Percentiles rank a stretch among this genome's conserved stretches.
Conservation (phyloP, 495 filamentous ascomycete genomes). For the Parathielavia hyrcaniae region DNA sequence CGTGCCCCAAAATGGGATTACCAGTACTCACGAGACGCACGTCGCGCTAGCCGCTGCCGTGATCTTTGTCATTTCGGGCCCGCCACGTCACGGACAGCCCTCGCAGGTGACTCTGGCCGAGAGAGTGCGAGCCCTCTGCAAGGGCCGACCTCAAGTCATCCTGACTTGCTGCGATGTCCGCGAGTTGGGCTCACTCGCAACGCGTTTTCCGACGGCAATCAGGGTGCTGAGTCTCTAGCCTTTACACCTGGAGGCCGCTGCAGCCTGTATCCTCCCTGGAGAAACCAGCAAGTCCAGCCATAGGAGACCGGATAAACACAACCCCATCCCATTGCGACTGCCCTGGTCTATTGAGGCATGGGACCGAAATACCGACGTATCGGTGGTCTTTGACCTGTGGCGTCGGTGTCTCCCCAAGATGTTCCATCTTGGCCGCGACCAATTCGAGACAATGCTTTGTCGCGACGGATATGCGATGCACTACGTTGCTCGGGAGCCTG, state of each 20-base stretch:
- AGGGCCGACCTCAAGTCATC: constrained; percentile 46
- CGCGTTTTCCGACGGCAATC: constrained; percentile 44
- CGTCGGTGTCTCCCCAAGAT: constrained; percentile 41
- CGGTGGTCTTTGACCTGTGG: constrained; percentile 45
- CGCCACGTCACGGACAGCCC: constrained; percentile 31
- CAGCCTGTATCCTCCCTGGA: constrained; percentile 50
- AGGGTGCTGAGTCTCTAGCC: constrained; percentile 44
- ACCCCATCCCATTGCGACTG: constrained; percentile 24
- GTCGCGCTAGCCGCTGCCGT: constrained; percentile 50
- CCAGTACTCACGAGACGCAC: constrained; percentile 52
- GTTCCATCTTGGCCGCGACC: constrained; percentile 40
- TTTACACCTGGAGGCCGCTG: constrained; percentile 47
- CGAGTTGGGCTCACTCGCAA: constrained; percentile 33
- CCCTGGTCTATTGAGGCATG: constrained; percentile 47
- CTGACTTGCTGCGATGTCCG: constrained; percentile 42
- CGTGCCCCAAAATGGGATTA: constrained; percentile 51
- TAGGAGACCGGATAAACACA: constrained; percentile 29
- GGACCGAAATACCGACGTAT: constrained; percentile 38
- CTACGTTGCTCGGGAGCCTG: constrained; percentile 53
- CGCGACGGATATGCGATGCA: constrained; percentile 57
- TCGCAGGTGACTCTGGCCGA: constrained; percentile 43
- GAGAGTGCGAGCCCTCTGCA: constrained; percentile 38
- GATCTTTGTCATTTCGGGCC: constrained; percentile 49
- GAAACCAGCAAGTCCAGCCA: constrained; percentile 18
- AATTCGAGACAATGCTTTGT: constrained; percentile 50